Conservation (phyloP, 2,329 filamentous ascomycete genomes). For the Tolypocladium sp. region DNA sequence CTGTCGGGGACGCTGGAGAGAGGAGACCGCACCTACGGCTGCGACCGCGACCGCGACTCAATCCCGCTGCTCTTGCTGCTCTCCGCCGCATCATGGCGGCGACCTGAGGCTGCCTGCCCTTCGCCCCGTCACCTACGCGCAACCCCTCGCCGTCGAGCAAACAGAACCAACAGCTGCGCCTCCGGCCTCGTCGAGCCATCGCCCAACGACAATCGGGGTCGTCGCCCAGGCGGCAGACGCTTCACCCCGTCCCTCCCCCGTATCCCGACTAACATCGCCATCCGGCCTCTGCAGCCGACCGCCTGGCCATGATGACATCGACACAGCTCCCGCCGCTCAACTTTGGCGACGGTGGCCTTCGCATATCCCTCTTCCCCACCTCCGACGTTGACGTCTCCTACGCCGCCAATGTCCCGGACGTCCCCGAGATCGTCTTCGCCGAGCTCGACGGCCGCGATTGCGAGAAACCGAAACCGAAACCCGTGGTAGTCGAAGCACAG, state of each 20-base stretch:
- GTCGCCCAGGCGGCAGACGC: not conserved
- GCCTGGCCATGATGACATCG: constrained; percentile 13
- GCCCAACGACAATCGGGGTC: not conserved
- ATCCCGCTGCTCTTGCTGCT: not conserved
- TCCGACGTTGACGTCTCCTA: constrained; percentile 7
- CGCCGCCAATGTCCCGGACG: not conserved
- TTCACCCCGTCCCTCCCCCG: not conserved
- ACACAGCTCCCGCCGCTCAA: constrained; percentile 19
- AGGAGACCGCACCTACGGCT: not conserved
- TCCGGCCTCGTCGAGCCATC: not conserved
- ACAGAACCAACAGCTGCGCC: not conserved
- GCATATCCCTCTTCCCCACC: constrained; percentile 19
- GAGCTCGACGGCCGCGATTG: constrained; percentile 8
- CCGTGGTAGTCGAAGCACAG: not conserved
- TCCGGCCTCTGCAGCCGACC: not conserved
- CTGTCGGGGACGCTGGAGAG: not conserved
- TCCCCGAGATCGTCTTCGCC: constrained; percentile 1
- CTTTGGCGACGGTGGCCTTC: constrained; percentile 16
- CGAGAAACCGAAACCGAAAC: not conserved
- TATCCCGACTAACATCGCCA: not conserved
- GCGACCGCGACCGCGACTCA: not conserved
- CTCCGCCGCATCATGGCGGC: not conserved
- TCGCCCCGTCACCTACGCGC: not conserved
- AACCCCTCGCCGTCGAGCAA: not conserved
- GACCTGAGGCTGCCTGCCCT: not conserved